phyloP scores from a whole-genome alignment of 106 monocot genomes.

The Platanthera zijinensis region DNA sequence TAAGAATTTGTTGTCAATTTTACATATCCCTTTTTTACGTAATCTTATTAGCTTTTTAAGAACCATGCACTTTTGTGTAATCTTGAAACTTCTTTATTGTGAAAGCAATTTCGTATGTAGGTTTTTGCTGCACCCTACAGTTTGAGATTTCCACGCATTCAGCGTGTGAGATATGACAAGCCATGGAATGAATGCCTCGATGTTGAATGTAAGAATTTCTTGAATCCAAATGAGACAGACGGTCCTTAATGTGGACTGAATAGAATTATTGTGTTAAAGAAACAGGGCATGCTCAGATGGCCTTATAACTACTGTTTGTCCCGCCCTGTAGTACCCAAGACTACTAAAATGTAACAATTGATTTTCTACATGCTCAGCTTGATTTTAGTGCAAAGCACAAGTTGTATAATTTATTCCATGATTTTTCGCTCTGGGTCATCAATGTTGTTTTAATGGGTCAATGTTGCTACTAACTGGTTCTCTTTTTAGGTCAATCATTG shows the following conservation, averaged over 20 bases:
- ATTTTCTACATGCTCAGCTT: not conserved
- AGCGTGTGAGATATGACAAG: constrained; percentile 93
- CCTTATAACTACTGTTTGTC: not conserved
- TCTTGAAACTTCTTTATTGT: not conserved
- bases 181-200: constrained; percentile 99
- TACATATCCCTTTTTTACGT: not conserved
- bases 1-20: constrained; percentile 7
- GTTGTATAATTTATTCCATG: not conserved
- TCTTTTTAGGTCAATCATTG: not conserved
- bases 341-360: not conserved
- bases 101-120: constrained; percentile 25
- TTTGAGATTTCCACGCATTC: constrained; percentile 95
- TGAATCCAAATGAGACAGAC: not conserved
- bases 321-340: not conserved
- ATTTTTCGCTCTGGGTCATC: not conserved
- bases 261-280: not conserved
- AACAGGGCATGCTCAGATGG: not conserved
- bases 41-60: not conserved
- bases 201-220: constrained; percentile 64
- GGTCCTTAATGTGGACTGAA: not conserved
- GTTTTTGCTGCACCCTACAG: constrained; percentile 94
- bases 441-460: not conserved
- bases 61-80: not conserved
- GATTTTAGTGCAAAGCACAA: not conserved
- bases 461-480: not conserved